These are phyloP conservation scores for Leccinellum rugosiceps DNA, from an alignment of 768 basidiomycete species.

Conservation along the genomic window DNA sequence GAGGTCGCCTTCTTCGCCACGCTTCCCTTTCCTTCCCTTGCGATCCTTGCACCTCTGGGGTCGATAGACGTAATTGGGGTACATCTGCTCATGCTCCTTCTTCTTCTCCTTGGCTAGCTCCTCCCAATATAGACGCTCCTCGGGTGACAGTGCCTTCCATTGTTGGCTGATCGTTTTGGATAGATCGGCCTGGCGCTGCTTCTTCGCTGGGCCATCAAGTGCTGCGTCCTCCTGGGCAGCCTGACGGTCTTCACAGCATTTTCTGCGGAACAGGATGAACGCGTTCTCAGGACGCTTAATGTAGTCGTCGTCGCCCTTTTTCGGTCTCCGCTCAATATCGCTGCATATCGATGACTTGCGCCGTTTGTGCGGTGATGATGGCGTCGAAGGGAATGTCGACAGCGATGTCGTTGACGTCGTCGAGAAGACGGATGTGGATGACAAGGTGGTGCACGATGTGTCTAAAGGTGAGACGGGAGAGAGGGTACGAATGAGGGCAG, in stretches of 20 bases:
- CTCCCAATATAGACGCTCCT: constrained; percentile 77
- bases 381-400: constrained; percentile 33
- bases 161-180: constrained; percentile 80
- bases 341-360: constrained; percentile 49
- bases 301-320: constrained; percentile 77
- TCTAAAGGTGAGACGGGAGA: constrained; percentile 38
- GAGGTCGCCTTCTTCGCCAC: constrained; percentile 41
- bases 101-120: constrained; percentile 74
- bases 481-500: constrained; percentile 37
- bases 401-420: constrained; percentile 34
- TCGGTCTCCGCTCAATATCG: constrained; percentile 47
- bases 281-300: constrained; percentile 84
- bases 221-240: constrained; percentile 47
- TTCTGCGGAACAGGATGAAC: constrained; percentile 80
- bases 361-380: constrained; percentile 44
- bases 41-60: constrained; percentile 58
- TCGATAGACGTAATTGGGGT: constrained; percentile 77
- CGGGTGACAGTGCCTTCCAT: constrained; percentile 66
- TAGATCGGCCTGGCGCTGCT: constrained; percentile 74
- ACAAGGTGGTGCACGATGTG: constrained; percentile 29
- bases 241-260: constrained; percentile 73
- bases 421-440: constrained; percentile 40
- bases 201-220: constrained; percentile 49
- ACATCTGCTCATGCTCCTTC: constrained; percentile 71
- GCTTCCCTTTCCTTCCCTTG: constrained; percentile 46